Evolutionary conservation across 805 yeast species (phyloP).

Genomic region (Starmerella bacillaris): DNA sequence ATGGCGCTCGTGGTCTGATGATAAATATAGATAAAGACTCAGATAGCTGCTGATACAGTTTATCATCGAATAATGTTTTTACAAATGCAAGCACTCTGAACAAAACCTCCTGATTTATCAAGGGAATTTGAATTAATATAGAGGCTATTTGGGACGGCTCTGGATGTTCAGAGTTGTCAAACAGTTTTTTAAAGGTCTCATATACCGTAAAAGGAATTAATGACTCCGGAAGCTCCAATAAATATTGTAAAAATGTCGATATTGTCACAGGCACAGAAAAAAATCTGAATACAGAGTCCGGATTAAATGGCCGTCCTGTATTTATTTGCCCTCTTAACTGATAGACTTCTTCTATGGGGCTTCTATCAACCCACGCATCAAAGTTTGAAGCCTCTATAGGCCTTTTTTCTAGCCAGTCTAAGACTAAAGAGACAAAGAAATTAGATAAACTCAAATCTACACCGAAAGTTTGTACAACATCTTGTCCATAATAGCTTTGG

Average conservation of each 20-base stretch:
- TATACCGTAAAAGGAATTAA: constrained; percentile 43
- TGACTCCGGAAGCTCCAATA: constrained; percentile 62
- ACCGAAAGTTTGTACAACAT: constrained; percentile 60
- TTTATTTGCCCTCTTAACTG: constrained; percentile 32
- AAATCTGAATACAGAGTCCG: constrained; percentile 22
- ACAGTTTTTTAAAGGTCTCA: constrained; percentile 41
- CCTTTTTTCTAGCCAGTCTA: constrained; percentile 29
- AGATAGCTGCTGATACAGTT: constrained; percentile 9
- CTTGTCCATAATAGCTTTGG: constrained; percentile 47
- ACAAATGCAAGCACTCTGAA: constrained; percentile 13
- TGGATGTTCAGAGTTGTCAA: constrained; percentile 19
- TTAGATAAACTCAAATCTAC: constrained; percentile 55
- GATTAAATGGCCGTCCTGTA: constrained; percentile 20
- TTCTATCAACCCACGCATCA: constrained; percentile 37
- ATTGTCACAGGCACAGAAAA: constrained; percentile 36
- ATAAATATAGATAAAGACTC: constrained; percentile 15
- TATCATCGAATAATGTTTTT: constrained; percentile 1
- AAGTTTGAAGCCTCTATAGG: neutral
- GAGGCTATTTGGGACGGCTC: constrained; percentile 12
- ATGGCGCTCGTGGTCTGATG: constrained; percentile 21
- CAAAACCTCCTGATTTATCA: constrained; percentile 12
- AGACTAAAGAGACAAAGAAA: constrained; percentile 37
- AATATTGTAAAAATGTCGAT: constrained; percentile 43
- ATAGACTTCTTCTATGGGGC: constrained; percentile 40
- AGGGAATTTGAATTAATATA: constrained; percentile 16